Conservation (phyloP, 2,329 filamentous ascomycete species). For the Pestalotiopsis sp. region DNA sequence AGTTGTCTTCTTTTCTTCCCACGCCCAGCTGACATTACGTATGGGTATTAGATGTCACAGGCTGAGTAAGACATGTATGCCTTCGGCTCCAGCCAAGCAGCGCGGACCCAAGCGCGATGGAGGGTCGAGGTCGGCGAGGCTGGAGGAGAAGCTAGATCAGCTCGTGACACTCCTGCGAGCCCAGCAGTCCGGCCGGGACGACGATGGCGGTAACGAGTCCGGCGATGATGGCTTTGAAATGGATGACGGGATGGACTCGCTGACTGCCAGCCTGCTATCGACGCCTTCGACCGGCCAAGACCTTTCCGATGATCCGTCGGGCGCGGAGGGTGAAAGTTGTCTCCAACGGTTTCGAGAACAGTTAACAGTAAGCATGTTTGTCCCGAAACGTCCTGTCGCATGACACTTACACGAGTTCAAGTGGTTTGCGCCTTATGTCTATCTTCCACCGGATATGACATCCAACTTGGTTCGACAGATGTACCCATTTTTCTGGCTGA, state of each 20-base stretch:
- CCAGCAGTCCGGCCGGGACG: slow-evolving; percentile 7
- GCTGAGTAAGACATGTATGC: slow-evolving; percentile 48
- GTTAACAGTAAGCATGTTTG: background rate
- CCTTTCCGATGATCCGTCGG: background rate
- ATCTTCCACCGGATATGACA: slow-evolving; percentile 17
- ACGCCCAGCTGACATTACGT: slow-evolving; percentile 19
- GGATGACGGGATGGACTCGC: background rate
- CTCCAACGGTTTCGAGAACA: background rate
- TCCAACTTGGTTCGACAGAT: slow-evolving; percentile 15
- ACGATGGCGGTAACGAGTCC: background rate
- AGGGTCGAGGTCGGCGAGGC: slow-evolving; percentile 14
- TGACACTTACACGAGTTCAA: background rate
- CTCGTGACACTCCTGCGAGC: slow-evolving; percentile 16
- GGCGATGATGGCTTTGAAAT: slow-evolving; percentile 9
- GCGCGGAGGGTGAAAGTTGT: background rate
- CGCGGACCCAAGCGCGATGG: slow-evolving; percentile 13
- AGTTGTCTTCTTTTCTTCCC: background rate
- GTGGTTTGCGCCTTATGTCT: slow-evolving; percentile 19
- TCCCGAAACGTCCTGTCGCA: background rate
- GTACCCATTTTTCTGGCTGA: slow-evolving; percentile 20
- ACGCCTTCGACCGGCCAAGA: background rate
- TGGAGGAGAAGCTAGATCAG: slow-evolving; percentile 19
- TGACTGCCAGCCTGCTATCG: background rate
- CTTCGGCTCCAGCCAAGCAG: slow-evolving; percentile 37
- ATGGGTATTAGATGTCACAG: slow-evolving; percentile 38